phyloP scores from a whole-genome alignment of 2,329 filamentous ascomycete genomes.

The Podosphaera xanthii region DNA sequence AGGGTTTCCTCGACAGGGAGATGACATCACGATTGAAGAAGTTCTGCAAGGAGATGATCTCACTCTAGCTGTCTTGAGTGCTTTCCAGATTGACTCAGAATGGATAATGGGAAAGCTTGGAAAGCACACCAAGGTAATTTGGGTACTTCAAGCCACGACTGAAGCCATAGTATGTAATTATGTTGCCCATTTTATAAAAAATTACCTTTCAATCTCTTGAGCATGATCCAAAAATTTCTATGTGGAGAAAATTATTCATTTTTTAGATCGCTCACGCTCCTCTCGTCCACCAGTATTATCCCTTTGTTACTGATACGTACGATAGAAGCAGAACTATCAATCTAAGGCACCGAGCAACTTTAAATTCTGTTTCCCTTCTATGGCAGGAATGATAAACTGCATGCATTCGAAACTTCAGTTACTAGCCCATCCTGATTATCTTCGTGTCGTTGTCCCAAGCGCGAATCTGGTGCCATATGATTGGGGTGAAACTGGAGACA shows the following conservation, averaged over 20 bases:
- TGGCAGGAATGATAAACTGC: constrained; percentile 43
- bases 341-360: constrained; percentile 31
- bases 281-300: no score
- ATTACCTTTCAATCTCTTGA: constrained; percentile 1
- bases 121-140: constrained; percentile 34
- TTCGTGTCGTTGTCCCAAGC: constrained; percentile 66
- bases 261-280: no score
- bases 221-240: no score
- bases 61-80: constrained; percentile 58
- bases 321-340: constrained; percentile 26
- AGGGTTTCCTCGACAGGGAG: constrained; percentile 32
- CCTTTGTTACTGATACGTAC: neutral
- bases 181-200: neutral
- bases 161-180: constrained; percentile 24
- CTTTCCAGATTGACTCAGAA: constrained; percentile 65
- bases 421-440: constrained; percentile 48
- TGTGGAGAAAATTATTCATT: no score
- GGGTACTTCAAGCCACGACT: constrained; percentile 31
- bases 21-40: constrained; percentile 77
- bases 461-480: constrained; percentile 73
- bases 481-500: constrained; percentile 39
- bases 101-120: constrained; percentile 33
- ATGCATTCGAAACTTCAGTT: constrained; percentile 95
- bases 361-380: constrained; percentile 53
- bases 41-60: constrained; percentile 53